Base-by-base conservation (phyloP, 2,329 filamentous ascomycete species). In the Zelopaecilomyces penicillatus region DNA sequence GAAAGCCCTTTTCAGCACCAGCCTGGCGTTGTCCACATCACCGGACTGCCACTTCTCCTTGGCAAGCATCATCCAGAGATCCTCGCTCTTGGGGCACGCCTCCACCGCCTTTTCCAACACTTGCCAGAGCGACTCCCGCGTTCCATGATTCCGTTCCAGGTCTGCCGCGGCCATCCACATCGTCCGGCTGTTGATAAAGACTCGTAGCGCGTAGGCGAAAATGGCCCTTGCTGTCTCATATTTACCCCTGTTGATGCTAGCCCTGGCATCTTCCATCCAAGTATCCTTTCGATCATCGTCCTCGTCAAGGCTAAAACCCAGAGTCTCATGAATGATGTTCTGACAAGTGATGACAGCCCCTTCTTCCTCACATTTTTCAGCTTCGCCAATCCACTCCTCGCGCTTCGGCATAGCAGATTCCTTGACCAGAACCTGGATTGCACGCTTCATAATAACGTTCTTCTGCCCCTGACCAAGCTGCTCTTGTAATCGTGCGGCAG, bases 321-420 rank as follows among this genome's bases (percentile, higher is more conserved):
- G 76, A 0, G 93, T 98, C 59, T 96, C 89, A 39, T 85, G 82
- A 52, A 98, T 84, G 52, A 98, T 97, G 39, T 87, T 84, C 50
- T 83, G 83, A 59, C 90, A 95, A 1, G 93, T 97, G 36, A 90
- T 71, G 8, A 86, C 73, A 11, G 90, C 89, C 5, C 88, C 90
- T 62, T 97, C 93, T 46, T 87, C 84, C 65, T 98, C 93, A 59
- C 91, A 97, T 51, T 86, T 86, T 63, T 98, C 93, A 0, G 93
- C 94, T 64, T 97, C 89, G 5, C 79, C 75, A 43, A 98, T 94
- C 93, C 93, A 98, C 54, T 96, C 90, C 62, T 98, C 93, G 35
- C 94, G 83, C 65, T 95, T 95, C 34, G 93, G 79, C 94, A 98
- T 98, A 8, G 93, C 91, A 29, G 87, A 90, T 58, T 95, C 89